phyloP scores from a whole-genome alignment of 2,329 filamentous ascomycete genomes.

The Trichoderma brevicompactum region DNA sequence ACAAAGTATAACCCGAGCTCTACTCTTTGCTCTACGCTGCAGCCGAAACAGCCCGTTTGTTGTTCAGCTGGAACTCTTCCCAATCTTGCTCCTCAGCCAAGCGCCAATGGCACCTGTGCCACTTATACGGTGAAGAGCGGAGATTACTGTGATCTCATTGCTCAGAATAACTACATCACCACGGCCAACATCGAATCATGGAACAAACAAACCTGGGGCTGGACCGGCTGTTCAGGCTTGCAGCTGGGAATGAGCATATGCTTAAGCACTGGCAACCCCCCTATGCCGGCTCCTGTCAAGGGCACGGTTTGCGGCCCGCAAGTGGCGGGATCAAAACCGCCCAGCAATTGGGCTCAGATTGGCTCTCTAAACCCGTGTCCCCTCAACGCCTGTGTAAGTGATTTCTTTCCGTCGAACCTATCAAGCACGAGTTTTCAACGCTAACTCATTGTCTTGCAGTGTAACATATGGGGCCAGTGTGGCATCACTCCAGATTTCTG shows the following conservation, averaged over 20 bases:
- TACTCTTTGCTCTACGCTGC: slow-evolving; percentile 38
- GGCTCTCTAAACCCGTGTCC: slow-evolving; percentile 39
- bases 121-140: slow-evolving; percentile 34
- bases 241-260: slow-evolving; percentile 39
- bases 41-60: slow-evolving; percentile 38
- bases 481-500: slow-evolving; percentile 49
- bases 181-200: not conserved
- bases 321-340: slow-evolving; percentile 37
- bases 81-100: slow-evolving; percentile 37
- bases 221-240: slow-evolving; percentile 37
- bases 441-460: not conserved
- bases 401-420: no score
- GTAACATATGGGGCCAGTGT: slow-evolving; percentile 48
- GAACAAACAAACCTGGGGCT: slow-evolving; percentile 41
- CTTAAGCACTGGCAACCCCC: slow-evolving; percentile 41
- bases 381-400: slow-evolving; percentile 35
- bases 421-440: no score
- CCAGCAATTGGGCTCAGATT: slow-evolving; percentile 33
- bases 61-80: slow-evolving; percentile 39
- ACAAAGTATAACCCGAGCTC: slow-evolving; percentile 36
- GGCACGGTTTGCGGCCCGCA: slow-evolving; percentile 44
- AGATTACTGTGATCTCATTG: slow-evolving; percentile 39
- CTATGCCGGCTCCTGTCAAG: slow-evolving; percentile 40
- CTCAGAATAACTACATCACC: slow-evolving; percentile 22
- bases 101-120: slow-evolving; percentile 39